phyloP scores from a whole-genome alignment of 176 grass and related monocot species.

The Echinochloa phyllopogon region DNA sequence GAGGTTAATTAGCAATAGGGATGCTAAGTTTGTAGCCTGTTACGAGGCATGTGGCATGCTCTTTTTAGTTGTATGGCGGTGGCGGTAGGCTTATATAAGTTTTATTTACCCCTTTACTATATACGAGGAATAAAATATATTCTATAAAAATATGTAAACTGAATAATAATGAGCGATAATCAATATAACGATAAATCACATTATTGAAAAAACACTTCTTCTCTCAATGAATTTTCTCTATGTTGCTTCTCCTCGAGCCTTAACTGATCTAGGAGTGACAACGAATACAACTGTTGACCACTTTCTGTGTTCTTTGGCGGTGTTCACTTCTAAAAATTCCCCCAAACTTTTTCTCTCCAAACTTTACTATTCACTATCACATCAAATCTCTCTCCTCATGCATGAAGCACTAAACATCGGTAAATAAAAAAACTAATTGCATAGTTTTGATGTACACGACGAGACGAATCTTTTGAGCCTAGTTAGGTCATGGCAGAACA shows the following conservation, averaged over 20 bases:
- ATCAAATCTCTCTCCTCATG: no score
- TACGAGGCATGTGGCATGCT: conserved; percentile 5
- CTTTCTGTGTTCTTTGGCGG: background rate
- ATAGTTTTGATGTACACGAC: no score
- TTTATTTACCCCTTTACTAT: background rate
- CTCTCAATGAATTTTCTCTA: background rate
- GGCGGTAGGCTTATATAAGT: background rate
- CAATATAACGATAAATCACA: background rate
- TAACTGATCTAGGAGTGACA: background rate
- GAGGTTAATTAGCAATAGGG: conserved; percentile 10
- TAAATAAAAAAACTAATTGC: no score
- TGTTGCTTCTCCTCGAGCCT: background rate
- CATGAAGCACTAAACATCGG: no score
- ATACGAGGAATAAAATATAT: background rate
- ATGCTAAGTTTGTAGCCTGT: background rate
- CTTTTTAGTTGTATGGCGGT: background rate
- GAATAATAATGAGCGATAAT: background rate
- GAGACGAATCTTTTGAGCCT: no score
- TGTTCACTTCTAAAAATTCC: no score
- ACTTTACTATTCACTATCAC: no score
- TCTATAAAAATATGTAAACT: background rate
- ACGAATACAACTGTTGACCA: background rate
- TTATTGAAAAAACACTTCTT: background rate
- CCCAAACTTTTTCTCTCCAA: no score
- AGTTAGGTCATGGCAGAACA: no score